Evolutionary conservation across 768 basidiomycete genomes (phyloP), one percentile per base, ranked within the genome.

Genomic region (Cubamyces lactineus): DNA sequence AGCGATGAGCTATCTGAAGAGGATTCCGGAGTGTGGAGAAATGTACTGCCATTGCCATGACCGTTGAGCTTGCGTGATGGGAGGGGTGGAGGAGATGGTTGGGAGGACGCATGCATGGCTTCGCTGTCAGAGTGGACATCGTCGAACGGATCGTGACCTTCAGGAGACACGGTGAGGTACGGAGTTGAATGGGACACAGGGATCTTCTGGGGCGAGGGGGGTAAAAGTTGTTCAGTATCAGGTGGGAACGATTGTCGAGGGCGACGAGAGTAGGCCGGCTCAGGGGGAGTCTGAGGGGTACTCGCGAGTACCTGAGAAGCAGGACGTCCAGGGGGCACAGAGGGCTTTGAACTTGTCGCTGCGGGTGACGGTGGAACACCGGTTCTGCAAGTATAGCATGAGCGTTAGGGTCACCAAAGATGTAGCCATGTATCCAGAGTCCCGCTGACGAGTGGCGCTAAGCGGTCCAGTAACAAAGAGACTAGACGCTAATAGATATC

Each of bases 1-100:
- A 72, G 24, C 26, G 65, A 62, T 19, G 49, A 42, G 41, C 56
- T 59, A 30, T 67, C 64, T 6, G 57, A 49, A 19, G 63, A 65
- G 15, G 46, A 45, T 9, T 68, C 64, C 3, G 53, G 59, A 19
- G 60, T 62, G 40, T 61, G 60, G 43, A 47, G 50, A 30, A 50
- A 40, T 15, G 43, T 17, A 11, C 21, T 19, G 39, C 26, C 57
- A 40, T 43, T 54, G 49, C 53, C 55, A 30, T 57, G 24, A 11
- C 51, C 61, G 19, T 48, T 47, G 28, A 41, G 39, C 53, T 57
- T 47, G 41, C 64, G 60, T 28, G 64, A 53, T 15, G 59, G 64
- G 26, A 59, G 64, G 17, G 60, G 60, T 7, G 63, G 63, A n/a
- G 53, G 52, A 19, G 21, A 23, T 16, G 53, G 12, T 17, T 53